Evolutionary conservation across 1,139 yeast genomes (phyloP).

Genomic region (Pichia terricola): DNA sequence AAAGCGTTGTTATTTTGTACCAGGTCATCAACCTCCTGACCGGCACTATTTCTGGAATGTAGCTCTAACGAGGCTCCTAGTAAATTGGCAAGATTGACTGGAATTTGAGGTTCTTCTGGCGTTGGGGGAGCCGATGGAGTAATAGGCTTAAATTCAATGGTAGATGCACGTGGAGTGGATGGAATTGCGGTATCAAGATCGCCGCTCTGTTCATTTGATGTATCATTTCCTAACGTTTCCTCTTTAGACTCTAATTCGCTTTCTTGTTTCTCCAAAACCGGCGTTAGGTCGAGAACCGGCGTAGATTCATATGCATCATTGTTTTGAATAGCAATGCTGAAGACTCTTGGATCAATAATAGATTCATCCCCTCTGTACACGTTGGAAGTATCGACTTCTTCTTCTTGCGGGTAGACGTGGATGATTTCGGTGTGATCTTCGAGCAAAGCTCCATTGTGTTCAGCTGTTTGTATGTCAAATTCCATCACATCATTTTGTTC

Average conservation of each 20-base stretch:
- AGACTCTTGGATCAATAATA: conserved; percentile 3
- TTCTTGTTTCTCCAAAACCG: neutral
- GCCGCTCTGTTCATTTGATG: neutral
- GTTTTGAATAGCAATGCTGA: conserved; percentile 7
- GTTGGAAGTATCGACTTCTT: neutral
- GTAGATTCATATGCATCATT: conserved; percentile 2
- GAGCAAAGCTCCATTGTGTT: neutral
- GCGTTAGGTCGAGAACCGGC: neutral
- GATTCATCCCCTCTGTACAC: neutral
- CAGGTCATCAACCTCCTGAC: conserved; percentile 5
- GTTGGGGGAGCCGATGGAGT: conserved; percentile 14
- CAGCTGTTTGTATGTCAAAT: neutral
- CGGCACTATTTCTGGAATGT: conserved; percentile 16
- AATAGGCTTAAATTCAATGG: conserved; percentile 9
- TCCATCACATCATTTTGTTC: neutral
- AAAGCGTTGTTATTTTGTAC: conserved; percentile 1
- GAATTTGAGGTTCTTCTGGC: conserved; percentile 20
- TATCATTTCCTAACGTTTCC: neutral
- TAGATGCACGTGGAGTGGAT: neutral
- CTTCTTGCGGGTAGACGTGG: neutral
- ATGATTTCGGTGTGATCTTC: neutral
- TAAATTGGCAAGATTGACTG: conserved; percentile 14
- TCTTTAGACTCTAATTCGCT: neutral
- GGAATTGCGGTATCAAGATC: neutral
- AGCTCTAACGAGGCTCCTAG: conserved; percentile 17